A percentile compares a stretch with the other conserved stretches of the same genome.
These are phyloP conservation scores for Monosporascus sp. DNA, from an alignment of 2,329 filamentous ascomycete species.

Conservation along the genomic window DNA sequence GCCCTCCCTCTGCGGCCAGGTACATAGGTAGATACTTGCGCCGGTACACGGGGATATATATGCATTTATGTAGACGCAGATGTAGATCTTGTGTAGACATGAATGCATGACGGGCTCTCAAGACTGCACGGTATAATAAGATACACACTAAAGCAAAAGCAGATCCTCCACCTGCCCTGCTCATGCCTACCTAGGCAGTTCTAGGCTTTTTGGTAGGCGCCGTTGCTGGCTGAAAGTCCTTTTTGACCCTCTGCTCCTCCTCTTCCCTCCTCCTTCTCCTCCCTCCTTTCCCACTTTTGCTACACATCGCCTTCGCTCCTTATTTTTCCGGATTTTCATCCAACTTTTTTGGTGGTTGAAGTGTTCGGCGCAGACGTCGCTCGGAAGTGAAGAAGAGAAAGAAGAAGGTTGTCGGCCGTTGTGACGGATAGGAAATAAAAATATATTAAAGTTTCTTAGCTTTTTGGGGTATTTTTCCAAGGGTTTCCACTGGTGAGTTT, in stretches of 20 bases:
- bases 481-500: constrained; percentile 12
- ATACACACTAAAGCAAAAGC: not conserved
- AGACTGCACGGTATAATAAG: no score
- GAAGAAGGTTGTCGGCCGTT: constrained; percentile 13
- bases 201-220: not conserved
- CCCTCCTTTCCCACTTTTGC: constrained; percentile 5
- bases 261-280: constrained; percentile 1
- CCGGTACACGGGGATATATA: no score
- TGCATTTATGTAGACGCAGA: not conserved
- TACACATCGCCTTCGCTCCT: not conserved
- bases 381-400: constrained; percentile 16
- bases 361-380: constrained; percentile 21
- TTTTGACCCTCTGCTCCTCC: constrained; percentile 10
- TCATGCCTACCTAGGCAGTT: not conserved
- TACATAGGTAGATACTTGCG: not conserved
- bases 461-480: constrained; percentile 6
- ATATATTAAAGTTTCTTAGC: constrained; percentile 3
- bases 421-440: constrained; percentile 4
- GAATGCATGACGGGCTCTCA: not conserved
- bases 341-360: constrained; percentile 18
- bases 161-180: not conserved
- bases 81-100: not conserved
- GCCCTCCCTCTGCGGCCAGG: not conserved
- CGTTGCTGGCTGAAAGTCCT: not conserved
- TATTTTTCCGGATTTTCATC: constrained; percentile 1